Conservation (phyloP, 1,284 basidiomycete genomes). For the Coniophora puteana region DNA sequence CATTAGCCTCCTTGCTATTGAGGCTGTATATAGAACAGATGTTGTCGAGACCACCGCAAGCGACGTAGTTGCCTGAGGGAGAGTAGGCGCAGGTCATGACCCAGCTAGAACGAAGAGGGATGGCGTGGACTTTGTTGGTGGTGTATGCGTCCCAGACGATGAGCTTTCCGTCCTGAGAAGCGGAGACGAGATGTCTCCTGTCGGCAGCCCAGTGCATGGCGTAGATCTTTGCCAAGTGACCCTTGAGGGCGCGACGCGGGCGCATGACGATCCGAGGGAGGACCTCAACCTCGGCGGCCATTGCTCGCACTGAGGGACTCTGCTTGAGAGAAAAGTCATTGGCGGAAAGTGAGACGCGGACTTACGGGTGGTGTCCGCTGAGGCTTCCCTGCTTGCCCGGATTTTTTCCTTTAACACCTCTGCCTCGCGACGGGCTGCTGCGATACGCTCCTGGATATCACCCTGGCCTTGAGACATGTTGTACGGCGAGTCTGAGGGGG, state of each 20-base stretch:
- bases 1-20: slow-evolving; percentile 67
- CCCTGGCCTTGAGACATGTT: slow-evolving; percentile 76
- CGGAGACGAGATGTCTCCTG: slow-evolving; percentile 95
- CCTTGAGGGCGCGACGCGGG: slow-evolving; percentile 90
- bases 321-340: slow-evolving; percentile 9
- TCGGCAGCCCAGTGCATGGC: slow-evolving; percentile 99
- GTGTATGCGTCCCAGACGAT: slow-evolving; percentile 99
- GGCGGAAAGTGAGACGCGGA: slow-evolving; percentile 21
- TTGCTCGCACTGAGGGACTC: slow-evolving; percentile 72
- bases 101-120: slow-evolving; percentile 96
- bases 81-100: slow-evolving; percentile 99
- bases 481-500: slow-evolving; percentile 14
- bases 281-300: slow-evolving; percentile 95
- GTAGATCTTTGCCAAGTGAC: slow-evolving; percentile 98
- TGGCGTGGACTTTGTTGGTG: slow-evolving; percentile 99
- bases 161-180: slow-evolving; percentile 98
- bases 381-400: slow-evolving; percentile 89
- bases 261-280: slow-evolving; percentile 96
- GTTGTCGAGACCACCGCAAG: slow-evolving; percentile 98
- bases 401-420: slow-evolving; percentile 98
- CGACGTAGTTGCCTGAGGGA: slow-evolving; percentile 94
- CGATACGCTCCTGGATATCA: slow-evolving; percentile 93
- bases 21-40: slow-evolving; percentile 98
- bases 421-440: slow-evolving; percentile 93
- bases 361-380: slow-evolving; percentile 94